phyloP scores from a whole-genome alignment of 164 flowering plant genomes.

The Tetracentron sinense region DNA sequence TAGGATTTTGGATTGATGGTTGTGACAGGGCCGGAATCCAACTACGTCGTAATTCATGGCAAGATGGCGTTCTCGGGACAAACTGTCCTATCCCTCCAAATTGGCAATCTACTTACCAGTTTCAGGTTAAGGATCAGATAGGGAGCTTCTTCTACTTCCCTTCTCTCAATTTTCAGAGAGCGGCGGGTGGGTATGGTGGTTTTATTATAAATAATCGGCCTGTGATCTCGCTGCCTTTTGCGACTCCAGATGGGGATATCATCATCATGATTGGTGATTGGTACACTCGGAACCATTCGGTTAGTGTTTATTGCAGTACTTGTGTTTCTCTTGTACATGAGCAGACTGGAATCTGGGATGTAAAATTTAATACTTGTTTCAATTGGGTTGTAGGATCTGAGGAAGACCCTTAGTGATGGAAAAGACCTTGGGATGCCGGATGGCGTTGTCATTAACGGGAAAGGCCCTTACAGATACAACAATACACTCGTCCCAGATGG shows the following conservation, averaged over 20 bases:
- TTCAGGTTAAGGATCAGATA: conserved; percentile 97
- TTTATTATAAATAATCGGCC: conserved; percentile 66
- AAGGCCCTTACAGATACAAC: conserved; percentile 90
- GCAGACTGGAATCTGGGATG: not conserved
- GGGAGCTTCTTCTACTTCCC: conserved; percentile 98
- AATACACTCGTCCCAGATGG: conserved; percentile 80
- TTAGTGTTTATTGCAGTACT: conserved; percentile 28
- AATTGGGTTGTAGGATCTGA: conserved; percentile 50
- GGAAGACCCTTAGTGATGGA: conserved; percentile 67
- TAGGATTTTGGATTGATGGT: conserved; percentile 2
- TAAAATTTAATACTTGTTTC: not conserved
- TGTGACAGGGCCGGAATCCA: conserved; percentile 76
- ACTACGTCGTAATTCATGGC: conserved; percentile 82
- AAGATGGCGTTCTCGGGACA: conserved; percentile 93
- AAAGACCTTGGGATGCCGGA: conserved; percentile 91
- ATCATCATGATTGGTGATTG: conserved; percentile 81
- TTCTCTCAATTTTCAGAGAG: conserved; percentile 80
- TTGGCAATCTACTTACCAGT: conserved; percentile 94
- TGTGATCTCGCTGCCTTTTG: conserved; percentile 76
- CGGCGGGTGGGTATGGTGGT: conserved; percentile 86
- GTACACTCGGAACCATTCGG: conserved; percentile 86
- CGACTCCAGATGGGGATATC: conserved; percentile 73
- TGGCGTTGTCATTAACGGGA: conserved; percentile 95
- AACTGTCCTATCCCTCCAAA: conserved; percentile 86
- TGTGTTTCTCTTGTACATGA: not conserved